Conservation (phyloP, 352 stramenopile species). For the Pythium guiyangense region DNA sequence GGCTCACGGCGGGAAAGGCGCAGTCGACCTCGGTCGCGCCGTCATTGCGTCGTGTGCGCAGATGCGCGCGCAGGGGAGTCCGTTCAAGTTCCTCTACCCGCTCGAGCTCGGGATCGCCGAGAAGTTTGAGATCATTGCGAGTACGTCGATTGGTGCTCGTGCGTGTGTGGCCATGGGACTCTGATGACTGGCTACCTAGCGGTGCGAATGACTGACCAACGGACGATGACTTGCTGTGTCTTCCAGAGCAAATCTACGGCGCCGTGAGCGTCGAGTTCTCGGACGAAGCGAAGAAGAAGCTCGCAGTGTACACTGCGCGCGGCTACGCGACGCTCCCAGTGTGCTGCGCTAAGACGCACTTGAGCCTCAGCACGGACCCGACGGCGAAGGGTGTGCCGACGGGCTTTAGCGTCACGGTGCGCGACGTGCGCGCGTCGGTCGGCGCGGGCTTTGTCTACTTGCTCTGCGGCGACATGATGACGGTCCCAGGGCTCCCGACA, state of each 20-base stretch:
- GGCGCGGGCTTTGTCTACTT: constrained; percentile 96
- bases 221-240: constrained; percentile 20
- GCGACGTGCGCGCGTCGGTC: constrained; percentile 93
- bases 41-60: constrained; percentile 89
- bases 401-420: constrained; percentile 92
- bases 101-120: constrained; percentile 88
- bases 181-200: too few species aligned
- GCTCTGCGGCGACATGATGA: constrained; percentile 98
- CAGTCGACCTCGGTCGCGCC: constrained; percentile 89
- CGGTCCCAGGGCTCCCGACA: constrained; percentile 97
- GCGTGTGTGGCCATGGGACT: constrained; percentile 44
- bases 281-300: constrained; percentile 92
- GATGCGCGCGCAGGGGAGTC: constrained; percentile 64
- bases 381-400: constrained; percentile 92
- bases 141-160: constrained; percentile 89
- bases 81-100: constrained; percentile 96
- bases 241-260: constrained; percentile 94
- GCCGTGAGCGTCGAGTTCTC: constrained; percentile 94
- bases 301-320: constrained; percentile 86
- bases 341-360: constrained; percentile 99
- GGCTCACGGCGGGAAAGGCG: constrained; percentile 76
- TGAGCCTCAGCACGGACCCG: constrained; percentile 95
- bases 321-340: constrained; percentile 83
- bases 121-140: constrained; percentile 96
- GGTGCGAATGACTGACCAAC: constrained; percentile 26